A percentile compares a stretch with the other conserved stretches of the same genome.
phyloP scores from a whole-genome alignment of 805 yeast species.

The Wickerhamomyces kurtzmanii region DNA sequence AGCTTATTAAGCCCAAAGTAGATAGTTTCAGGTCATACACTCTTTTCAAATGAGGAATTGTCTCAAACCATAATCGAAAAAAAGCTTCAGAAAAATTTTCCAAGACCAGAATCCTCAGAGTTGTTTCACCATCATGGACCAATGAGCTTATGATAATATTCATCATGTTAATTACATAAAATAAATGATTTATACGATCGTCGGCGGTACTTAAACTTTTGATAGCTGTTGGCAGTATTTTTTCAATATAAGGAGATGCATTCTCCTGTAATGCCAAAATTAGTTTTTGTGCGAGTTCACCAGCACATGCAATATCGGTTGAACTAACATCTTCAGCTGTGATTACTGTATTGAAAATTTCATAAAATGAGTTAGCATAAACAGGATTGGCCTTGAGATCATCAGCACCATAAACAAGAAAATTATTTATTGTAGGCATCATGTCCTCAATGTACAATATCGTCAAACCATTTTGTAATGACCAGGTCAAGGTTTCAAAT shows the following conservation, averaged over 20 bases:
- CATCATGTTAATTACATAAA: constrained; percentile 36
- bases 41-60: constrained; percentile 44
- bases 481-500: constrained; percentile 38
- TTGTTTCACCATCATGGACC: constrained; percentile 44
- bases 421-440: constrained; percentile 65
- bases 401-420: constrained; percentile 48
- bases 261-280: constrained; percentile 45
- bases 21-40: constrained; percentile 79
- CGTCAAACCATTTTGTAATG: constrained; percentile 37
- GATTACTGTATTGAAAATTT: constrained; percentile 35
- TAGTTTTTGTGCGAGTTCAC: constrained; percentile 57
- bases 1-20: constrained; percentile 51
- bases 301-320: constrained; percentile 47
- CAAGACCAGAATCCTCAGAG: constrained; percentile 41
- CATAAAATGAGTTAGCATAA: constrained; percentile 37
- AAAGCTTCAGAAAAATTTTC: constrained; percentile 35
- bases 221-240: constrained; percentile 33
- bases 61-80: constrained; percentile 54
- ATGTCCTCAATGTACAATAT: constrained; percentile 68
- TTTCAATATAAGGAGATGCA: constrained; percentile 34
- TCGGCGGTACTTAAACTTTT: constrained; percentile 22
- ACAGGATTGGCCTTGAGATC: constrained; percentile 36
- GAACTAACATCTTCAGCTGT: constrained; percentile 37
- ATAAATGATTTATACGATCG: constrained; percentile 11
- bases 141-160: constrained; percentile 59